Percentiles rank a stretch among this genome's conserved stretches.
These are phyloP conservation scores for Xylaria sp. DNA, from an alignment of 2,329 filamentous ascomycete species.

Conservation along the genomic window DNA sequence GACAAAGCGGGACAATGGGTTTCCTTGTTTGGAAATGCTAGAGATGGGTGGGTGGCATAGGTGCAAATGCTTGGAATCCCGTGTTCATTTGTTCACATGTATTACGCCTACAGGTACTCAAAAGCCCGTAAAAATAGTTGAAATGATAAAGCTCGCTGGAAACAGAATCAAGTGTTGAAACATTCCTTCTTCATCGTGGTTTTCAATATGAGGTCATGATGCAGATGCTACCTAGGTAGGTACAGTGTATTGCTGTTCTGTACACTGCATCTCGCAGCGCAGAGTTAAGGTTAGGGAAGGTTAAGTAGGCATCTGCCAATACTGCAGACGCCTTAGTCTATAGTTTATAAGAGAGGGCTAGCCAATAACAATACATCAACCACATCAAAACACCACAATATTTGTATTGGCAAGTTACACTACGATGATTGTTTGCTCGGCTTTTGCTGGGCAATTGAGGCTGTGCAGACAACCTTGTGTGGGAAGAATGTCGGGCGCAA, in stretches of 20 bases:
- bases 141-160: background rate
- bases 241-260: background rate
- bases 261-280: background rate
- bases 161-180: background rate
- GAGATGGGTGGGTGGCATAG: background rate
- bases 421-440: conserved; percentile 5
- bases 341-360: background rate
- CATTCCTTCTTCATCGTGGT: background rate
- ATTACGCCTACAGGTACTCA: background rate
- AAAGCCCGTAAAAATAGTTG: background rate
- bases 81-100: background rate
- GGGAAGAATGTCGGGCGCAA: conserved; percentile 1
- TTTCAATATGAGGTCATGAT: conserved; percentile 11
- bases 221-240: too few species aligned
- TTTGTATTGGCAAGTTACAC: background rate
- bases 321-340: background rate
- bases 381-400: background rate
- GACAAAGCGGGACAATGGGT: background rate
- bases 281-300: background rate
- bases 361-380: background rate
- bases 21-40: conserved; percentile 12
- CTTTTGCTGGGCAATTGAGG: conserved; percentile 30
- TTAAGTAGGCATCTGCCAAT: background rate
- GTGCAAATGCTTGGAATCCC: background rate
- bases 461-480: conserved; percentile 25